Base-by-base conservation (phyloP, 2,329 filamentous ascomycete genomes). In the Penicillium sp. region DNA sequence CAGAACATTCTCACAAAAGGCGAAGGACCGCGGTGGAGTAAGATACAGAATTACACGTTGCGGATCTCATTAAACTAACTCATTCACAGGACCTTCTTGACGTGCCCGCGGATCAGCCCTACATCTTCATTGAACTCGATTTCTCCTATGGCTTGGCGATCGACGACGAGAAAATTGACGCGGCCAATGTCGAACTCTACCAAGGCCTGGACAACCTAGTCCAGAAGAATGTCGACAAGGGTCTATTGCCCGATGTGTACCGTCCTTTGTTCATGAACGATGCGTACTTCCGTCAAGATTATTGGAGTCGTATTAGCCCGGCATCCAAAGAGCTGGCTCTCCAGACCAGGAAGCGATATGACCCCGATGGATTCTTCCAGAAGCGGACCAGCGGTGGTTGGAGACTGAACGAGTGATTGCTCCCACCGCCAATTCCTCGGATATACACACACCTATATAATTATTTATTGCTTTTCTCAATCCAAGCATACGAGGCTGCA, bases 191-290 rank as follows among this genome's bases (percentile, higher is more conserved):
- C 49, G 61, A 67, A 10, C 67, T 76, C 5, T 77, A 77, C 54
- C 63, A 61, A 2, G 74, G 73, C 5, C 63, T 75, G 48, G 63
- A 63, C n/a, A 68, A 70, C 11, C 51, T 71, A 2, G 66, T 76
- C 7, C 62, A 69, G 16, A 62, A 67, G 31, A 75, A 68, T 49
- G 70, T 72, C 38, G 55, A 69, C 6, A 52, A 68, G 9, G 74
- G 71, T 10, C 62, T 67, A 4, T 62, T 77, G 16, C 71, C 75
- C 0, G 68, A 76, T 27, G 73, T 71, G 5, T 76, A 78, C 53
- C 62, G 74, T 13, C 77, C 77, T 7, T 61, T 79, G 5, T 80
- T 80, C 60, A 77, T 78, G 72, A 79, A 78, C 51, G 77, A 79
- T 44, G 71, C 69, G 9, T 75, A 79, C 61, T 72, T 67, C 51